Conservation (phyloP, 371 early-diverging fungal species). For the Apophysomyces variabilis region DNA sequence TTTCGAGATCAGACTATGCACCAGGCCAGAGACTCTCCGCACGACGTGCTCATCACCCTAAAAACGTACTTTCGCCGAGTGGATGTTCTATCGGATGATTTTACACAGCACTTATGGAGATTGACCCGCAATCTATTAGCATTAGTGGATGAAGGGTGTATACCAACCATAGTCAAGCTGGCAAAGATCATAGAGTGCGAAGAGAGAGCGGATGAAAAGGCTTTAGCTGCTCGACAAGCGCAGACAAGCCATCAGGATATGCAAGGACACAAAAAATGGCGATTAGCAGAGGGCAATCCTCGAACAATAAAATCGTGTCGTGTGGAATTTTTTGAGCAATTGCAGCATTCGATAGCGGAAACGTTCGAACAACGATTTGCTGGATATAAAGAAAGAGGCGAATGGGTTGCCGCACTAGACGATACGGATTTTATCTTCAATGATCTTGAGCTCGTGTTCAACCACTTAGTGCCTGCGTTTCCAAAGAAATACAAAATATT, state of each 20-base stretch:
- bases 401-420: constrained; percentile 65
- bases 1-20: constrained; percentile 85
- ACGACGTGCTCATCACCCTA: constrained; percentile 83
- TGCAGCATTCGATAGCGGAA: constrained; percentile 71
- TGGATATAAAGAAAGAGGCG: constrained; percentile 51
- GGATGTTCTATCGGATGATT: constrained; percentile 79
- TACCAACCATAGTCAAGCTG: constrained; percentile 77
- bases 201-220: constrained; percentile 84
- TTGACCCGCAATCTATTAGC: constrained; percentile 79
- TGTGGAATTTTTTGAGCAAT: constrained; percentile 74
- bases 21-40: constrained; percentile 72
- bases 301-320: constrained; percentile 76
- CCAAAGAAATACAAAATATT: constrained; percentile 92
- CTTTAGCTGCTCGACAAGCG: constrained; percentile 63
- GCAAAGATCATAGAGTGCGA: constrained; percentile 92
- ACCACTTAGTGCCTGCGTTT: constrained; percentile 86
- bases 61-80: constrained; percentile 81
- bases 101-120: constrained; percentile 86
- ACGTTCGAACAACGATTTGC: constrained; percentile 63
- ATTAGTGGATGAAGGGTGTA: constrained; percentile 70
- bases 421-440: constrained; percentile 82
- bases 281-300: constrained; percentile 59
- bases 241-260: constrained; percentile 61
- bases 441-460: constrained; percentile 86
- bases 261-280: constrained; percentile 58